Evolutionary conservation across 2,329 filamentous ascomycete species (phyloP).

Genomic region (Stachybotrys echinatus): DNA sequence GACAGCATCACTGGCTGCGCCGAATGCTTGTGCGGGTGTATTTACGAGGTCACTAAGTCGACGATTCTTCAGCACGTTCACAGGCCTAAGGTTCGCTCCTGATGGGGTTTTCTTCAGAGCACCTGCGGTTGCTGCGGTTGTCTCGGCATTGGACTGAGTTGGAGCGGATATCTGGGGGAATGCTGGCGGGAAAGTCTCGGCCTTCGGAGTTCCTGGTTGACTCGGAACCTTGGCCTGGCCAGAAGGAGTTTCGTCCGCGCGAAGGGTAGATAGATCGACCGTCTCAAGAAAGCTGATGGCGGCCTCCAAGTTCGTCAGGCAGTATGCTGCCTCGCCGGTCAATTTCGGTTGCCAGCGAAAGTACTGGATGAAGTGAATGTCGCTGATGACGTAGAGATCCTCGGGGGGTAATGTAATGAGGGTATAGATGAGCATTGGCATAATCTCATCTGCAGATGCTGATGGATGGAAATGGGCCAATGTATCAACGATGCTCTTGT

Average conservation of each 20-base stretch:
- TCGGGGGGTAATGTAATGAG: conserved; percentile 87
- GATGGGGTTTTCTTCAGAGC: conserved; percentile 31
- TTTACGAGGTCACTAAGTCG: conserved; percentile 83
- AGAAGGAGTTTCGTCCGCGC: conserved; percentile 70
- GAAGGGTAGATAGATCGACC: conserved; percentile 84
- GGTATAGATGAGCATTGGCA: conserved; percentile 94
- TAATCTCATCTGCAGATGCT: conserved; percentile 93
- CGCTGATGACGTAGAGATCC: conserved; percentile 84
- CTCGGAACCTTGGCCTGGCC: conserved; percentile 56
- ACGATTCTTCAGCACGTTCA: conserved; percentile 57
- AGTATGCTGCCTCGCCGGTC: conserved; percentile 92
- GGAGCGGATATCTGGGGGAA: conserved; percentile 41
- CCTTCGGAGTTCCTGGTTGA: conserved; percentile 41
- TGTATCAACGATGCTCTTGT: conserved; percentile 93
- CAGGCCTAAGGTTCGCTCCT: conserved; percentile 36
- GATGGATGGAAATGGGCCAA: conserved; percentile 62
- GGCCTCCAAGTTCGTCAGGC: conserved; percentile 91
- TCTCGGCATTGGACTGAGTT: conserved; percentile 23
- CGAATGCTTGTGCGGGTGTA: conserved; percentile 74
- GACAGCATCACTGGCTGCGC: conserved; percentile 77
- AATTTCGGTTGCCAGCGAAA: conserved; percentile 84
- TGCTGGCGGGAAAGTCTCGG: conserved; percentile 53
- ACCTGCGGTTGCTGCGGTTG: conserved; percentile 22
- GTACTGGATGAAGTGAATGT: conserved; percentile 88
- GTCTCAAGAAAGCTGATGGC: conserved; percentile 92